A percentile compares a stretch with the other conserved stretches of the same genome.
phyloP scores from a whole-genome alignment of 768 basidiomycete species.

The Suillus brevipes region DNA sequence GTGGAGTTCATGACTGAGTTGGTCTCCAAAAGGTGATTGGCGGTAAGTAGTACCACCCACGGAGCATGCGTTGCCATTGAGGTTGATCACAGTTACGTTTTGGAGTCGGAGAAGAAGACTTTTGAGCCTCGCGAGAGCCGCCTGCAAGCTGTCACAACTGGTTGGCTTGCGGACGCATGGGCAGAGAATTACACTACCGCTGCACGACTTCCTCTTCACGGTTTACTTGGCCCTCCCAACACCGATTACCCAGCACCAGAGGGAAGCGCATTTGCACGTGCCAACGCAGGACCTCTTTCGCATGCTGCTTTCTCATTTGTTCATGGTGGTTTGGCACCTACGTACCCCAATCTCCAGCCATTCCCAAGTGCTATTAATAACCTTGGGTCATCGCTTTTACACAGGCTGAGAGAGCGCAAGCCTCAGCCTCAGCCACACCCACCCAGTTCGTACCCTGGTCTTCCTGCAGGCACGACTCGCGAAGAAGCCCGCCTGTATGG shows the following conservation, averaged over 20 bases:
- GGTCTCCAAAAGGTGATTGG: conserved; percentile 69
- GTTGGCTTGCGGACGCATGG: conserved; percentile 81
- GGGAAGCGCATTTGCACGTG: conserved; percentile 31
- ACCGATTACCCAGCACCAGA: conserved; percentile 52
- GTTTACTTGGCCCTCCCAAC: conserved; percentile 65
- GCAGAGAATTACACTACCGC: conserved; percentile 82
- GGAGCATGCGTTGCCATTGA: conserved; percentile 11
- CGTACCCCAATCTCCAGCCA: conserved; percentile 71
- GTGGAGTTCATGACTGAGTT: conserved; percentile 9
- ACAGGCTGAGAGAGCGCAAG: conserved; percentile 61
- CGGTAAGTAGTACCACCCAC: conserved; percentile 44
- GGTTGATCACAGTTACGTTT: conserved; percentile 67
- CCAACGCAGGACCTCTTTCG: conserved; percentile 51
- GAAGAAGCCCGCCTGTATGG: conserved; percentile 76
- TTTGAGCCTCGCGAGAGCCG: conserved; percentile 74
- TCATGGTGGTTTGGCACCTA: conserved; percentile 86
- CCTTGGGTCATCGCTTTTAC: conserved; percentile 66
- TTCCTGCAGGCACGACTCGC: conserved; percentile 63
- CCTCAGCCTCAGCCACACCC: conserved; percentile 80
- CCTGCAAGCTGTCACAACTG: conserved; percentile 71
- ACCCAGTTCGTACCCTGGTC: conserved; percentile 68
- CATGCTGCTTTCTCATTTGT: conserved; percentile 89
- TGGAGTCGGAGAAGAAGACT: conserved; percentile 75
- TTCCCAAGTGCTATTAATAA: conserved; percentile 85
- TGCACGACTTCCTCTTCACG: conserved; percentile 79